Evolutionary conservation across 2,329 filamentous ascomycete species (phyloP).

Genomic region (Ceratocystiopsis sp.): DNA sequence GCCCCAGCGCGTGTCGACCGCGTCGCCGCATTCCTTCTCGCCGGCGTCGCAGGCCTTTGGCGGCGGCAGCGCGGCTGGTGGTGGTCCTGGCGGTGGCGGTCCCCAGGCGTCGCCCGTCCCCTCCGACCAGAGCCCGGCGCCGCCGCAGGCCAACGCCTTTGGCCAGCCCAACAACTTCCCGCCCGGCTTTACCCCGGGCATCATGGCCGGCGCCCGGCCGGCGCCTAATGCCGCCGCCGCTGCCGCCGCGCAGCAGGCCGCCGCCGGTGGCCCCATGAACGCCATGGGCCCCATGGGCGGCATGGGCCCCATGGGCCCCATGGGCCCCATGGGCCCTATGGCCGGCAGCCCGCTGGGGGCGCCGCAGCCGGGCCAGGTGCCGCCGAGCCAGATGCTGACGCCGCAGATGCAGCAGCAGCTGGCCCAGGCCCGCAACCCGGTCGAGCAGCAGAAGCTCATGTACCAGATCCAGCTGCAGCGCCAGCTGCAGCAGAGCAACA

Average conservation of each 20-base stretch:
- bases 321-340: conserved; percentile 19
- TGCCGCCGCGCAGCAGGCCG: conserved; percentile 28
- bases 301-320: conserved; percentile 16
- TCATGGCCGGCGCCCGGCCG: conserved; percentile 37
- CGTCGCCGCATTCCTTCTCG: conserved; percentile 83
- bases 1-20: conserved; percentile 70
- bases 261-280: conserved; percentile 18
- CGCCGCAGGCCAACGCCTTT: conserved; percentile 57
- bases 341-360: too few relatives aligned
- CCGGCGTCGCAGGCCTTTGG: conserved; percentile 57
- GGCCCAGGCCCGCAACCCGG: conserved; percentile 31
- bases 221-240: conserved; percentile 38
- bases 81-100: too few relatives aligned
- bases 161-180: conserved; percentile 41
- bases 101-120: conserved; percentile 59
- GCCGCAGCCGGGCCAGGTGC: too few relatives aligned
- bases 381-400: conserved; percentile 17
- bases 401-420: conserved; percentile 20
- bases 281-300: conserved; percentile 19
- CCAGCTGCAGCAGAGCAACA: conserved; percentile 45
- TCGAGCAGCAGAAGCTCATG: conserved; percentile 59
- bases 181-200: conserved; percentile 41
- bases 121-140: conserved; percentile 57
- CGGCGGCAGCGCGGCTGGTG: not conserved
- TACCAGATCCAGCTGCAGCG: conserved; percentile 77